These are phyloP conservation scores for Chamaecyparis obtusa DNA, from an alignment of 75 land plant species.

Conservation along the genomic window DNA sequence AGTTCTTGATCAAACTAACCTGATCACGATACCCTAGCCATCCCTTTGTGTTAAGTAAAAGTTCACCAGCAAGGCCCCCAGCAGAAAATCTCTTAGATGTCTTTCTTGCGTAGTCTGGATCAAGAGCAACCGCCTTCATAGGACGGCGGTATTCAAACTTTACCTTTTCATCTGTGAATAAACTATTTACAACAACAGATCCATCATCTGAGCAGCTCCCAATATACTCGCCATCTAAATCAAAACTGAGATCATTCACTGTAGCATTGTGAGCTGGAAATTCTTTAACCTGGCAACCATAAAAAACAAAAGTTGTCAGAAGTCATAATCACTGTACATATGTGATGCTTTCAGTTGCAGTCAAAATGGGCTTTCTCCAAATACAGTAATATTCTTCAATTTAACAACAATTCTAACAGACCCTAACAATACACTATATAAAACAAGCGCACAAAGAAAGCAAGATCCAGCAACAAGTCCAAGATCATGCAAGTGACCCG, in stretches of 20 bases:
- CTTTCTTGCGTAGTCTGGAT: conserved; percentile 83
- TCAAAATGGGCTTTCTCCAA: neutral
- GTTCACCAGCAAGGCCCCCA: conserved; percentile 95
- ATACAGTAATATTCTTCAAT: neutral
- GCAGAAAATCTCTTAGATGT: conserved; percentile 80
- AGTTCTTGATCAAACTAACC: conserved; percentile 30
- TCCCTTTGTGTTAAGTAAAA: conserved; percentile 69
- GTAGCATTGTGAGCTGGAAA: conserved; percentile 82
- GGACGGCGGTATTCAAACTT: conserved; percentile 94
- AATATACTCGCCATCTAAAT: conserved; percentile 81
- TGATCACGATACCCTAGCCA: conserved; percentile 89
- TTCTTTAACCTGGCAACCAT: conserved; percentile 71
- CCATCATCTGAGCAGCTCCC: conserved; percentile 99
- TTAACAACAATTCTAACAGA: neutral
- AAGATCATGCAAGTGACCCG: neutral
- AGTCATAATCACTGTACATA: neutral
- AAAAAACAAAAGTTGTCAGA: neutral
- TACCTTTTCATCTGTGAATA: conserved; percentile 81
- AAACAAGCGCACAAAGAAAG: neutral
- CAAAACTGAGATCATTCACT: conserved; percentile 95
- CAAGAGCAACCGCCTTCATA: conserved; percentile 93
- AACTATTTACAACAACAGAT: conserved; percentile 79
- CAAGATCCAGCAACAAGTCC: neutral
- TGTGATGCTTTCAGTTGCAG: neutral
- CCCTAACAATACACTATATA: neutral